Percentiles rank a stretch among this genome's conserved stretches.
These are phyloP conservation scores for Exophiala dermatitidis DNA, from an alignment of 2,329 filamentous ascomycete genomes.

Conservation along the genomic window DNA sequence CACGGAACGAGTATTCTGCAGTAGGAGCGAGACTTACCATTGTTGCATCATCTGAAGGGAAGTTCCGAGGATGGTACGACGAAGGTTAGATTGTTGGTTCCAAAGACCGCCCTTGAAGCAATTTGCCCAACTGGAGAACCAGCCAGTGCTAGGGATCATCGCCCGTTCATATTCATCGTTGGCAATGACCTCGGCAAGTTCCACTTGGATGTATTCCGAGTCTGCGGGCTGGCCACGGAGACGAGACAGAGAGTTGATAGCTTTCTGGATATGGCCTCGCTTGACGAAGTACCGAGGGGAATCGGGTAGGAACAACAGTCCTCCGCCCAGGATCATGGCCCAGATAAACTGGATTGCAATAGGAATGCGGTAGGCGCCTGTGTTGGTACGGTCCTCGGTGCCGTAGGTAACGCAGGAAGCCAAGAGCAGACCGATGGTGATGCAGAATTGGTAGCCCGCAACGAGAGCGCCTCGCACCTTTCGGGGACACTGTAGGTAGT, in stretches of 20 bases:
- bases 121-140: conserved; percentile 50
- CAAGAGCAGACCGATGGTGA: conserved; percentile 70
- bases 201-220: conserved; percentile 53
- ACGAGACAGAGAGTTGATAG: conserved; percentile 55
- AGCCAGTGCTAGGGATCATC: conserved; percentile 33
- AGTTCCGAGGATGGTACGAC: conserved; percentile 63
- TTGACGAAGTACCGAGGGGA: conserved; percentile 82
- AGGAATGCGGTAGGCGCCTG: conserved; percentile 69
- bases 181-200: conserved; percentile 78
- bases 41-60: conserved; percentile 77
- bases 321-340: conserved; percentile 62
- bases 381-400: conserved; percentile 56
- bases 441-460: conserved; percentile 74
- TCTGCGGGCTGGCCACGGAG: conserved; percentile 68
- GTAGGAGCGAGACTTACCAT: conserved; percentile 29
- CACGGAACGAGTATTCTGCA: conserved; percentile 52
- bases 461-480: conserved; percentile 66
- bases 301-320: conserved; percentile 72
- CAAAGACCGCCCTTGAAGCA: conserved; percentile 53
- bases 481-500: conserved; percentile 46
- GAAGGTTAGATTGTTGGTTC: conserved; percentile 49
- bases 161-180: conserved; percentile 79
- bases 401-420: conserved; percentile 69
- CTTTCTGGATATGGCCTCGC: conserved; percentile 61
- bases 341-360: conserved; percentile 74